Evolutionary conservation across 2,329 filamentous ascomycete genomes (phyloP), one percentile per base, ranked within the genome.

Genomic region (Cytospora chrysosperma): DNA sequence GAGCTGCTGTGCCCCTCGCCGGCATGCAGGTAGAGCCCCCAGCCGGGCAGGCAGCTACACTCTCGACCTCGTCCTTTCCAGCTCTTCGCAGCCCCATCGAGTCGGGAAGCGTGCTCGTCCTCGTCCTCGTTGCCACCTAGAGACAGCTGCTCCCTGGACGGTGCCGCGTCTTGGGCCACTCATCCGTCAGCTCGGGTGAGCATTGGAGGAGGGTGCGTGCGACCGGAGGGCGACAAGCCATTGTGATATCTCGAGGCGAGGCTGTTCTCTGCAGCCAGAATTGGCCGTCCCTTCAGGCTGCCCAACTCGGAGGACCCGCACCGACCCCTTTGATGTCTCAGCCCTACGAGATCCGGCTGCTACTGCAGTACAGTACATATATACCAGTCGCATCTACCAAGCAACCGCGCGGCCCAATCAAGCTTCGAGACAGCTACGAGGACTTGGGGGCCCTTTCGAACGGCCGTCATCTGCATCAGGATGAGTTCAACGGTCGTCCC

Each of bases 321-420:
- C 43, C 43, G 43, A 12, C 43, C n/a, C n/a, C n/a, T 53, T 43
- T 12, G 53, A 10, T 40, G 52, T 53, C 49, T 64, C 62, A 64
- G 58, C 62, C 62, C 56, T 64, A 64, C 30, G 32, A 64, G 43
- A 34, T 54, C 59, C 40, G 47, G 9, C n/a, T n/a, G 30, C 30
- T 54, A 47, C n/a, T 17, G 9, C 49, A 28, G 9, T 34, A 28
- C 4, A 34, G 32, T 13, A n/a, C 12, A 34, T 13, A 34, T 34
- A 34, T 4, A 34, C 3, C 5, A 40, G 37, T n/a, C 15, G 15
- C 3, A 40, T 4, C 37, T 40, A 17, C 17, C 37, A 40, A n/a
- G 7, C 9, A 26, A 40, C n/a, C 30, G 30, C 12, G 47, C 57
- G 34, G 56, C 21, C 49, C 58, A 53, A 59, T 47, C 26, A n/a